Conservation (phyloP, 2,329 filamentous ascomycete species). For the Penicillium sp. region DNA sequence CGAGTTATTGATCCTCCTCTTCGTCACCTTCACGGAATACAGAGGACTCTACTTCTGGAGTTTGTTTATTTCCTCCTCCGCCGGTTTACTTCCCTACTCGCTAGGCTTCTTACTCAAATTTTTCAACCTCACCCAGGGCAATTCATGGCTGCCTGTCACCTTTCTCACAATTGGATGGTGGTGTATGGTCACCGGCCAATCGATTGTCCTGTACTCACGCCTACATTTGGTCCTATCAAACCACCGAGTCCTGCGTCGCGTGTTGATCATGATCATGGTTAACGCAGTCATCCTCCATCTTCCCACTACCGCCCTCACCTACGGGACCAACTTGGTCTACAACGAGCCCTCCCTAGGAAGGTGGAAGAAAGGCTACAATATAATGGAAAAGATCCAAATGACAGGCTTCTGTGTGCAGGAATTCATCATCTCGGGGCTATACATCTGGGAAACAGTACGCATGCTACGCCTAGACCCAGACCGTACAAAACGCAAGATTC, state of each 20-base stretch:
- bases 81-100: conserved; percentile 47
- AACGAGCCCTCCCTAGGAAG: conserved; percentile 1
- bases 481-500: conserved; percentile 44
- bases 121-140: conserved; percentile 37
- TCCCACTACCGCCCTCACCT: conserved; percentile 47
- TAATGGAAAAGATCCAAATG: conserved; percentile 57
- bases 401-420: conserved; percentile 58
- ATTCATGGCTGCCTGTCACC: conserved; percentile 40
- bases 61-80: conserved; percentile 44
- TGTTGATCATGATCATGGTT: conserved; percentile 49
- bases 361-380: conserved; percentile 41
- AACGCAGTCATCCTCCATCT: conserved; percentile 46
- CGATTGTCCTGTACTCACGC: conserved; percentile 51
- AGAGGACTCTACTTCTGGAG: conserved; percentile 53
- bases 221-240: conserved; percentile 48
- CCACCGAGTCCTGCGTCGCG: conserved; percentile 38
- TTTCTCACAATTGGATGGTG: conserved; percentile 49
- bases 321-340: conserved; percentile 40
- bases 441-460: conserved; percentile 55
- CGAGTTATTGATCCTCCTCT: conserved; percentile 50
- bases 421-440: conserved; percentile 53
- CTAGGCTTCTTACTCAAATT: conserved; percentile 51
- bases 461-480: conserved; percentile 49
- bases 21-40: conserved; percentile 49
- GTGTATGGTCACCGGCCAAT: conserved; percentile 50